Base-by-base conservation (phyloP, 768 basidiomycete genomes). In the Kwoniella dejecticola region DNA sequence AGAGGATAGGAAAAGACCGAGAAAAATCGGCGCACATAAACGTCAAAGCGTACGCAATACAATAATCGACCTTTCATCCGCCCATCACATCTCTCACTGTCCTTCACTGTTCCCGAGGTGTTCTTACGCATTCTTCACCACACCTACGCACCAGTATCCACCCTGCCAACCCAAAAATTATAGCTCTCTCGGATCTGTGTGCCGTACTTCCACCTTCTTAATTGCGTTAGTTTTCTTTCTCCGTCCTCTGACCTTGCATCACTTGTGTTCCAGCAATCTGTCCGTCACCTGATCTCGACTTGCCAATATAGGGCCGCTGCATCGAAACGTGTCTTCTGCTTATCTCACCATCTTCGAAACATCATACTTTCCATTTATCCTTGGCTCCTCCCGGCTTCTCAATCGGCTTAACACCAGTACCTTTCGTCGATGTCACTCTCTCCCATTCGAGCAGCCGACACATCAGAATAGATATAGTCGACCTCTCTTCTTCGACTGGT, bases 41-140 rank as follows among this genome's bases (percentile, higher is more conserved):
- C 29, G 47, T 49, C 24, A 10, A 49, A 49, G 47, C 29, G 23
- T 26, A 49, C 47, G 29, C 47, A 49, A 15, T 49, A 26, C 47
- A 24, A 15, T 49, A 6, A 26, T 6, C 7, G 27, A 7, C 7
- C 11, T 33, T 17, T 4, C n/a, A 5, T 33, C 49, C n/a, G 33
- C 10, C 30, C 27, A 21, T 45, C 47, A 24, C 47, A 27, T 27
- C 17, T 12, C 27, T 48, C 47, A 21, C 47, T 21, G 8, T 7
- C 19, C n/a, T 48, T n/a, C n/a, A n/a, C 27, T 24, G 15, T 24
- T 49, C 21, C 27, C n/a, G 4, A 52, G 10, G 8, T 52, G 8
- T 52, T 19, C n/a, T 11, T 31, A 26, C 27, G 11, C 12, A 6
- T 24, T 45, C 44, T 45, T 24, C 44, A 7, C n/a, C 10, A n/a